Evolutionary conservation across 371 early-diverging fungal genomes (phyloP).

Genomic region (Zychaea mexicana): DNA sequence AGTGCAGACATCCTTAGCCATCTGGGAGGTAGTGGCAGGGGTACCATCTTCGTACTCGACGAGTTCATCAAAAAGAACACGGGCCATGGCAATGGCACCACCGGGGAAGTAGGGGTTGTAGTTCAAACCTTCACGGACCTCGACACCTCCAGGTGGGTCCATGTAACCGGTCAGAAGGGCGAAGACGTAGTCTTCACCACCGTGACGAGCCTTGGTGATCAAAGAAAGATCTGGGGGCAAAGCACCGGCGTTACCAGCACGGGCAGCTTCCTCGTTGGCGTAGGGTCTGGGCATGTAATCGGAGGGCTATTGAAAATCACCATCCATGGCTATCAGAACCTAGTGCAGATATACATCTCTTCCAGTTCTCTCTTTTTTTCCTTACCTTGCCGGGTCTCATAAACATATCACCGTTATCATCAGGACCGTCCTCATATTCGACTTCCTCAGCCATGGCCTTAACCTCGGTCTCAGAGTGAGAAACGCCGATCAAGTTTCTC

Average conservation of each 20-base stretch:
- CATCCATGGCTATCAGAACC: background rate
- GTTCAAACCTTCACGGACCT: constrained; percentile 93
- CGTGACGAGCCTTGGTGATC: constrained; percentile 95
- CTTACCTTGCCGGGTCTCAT: constrained; percentile 92
- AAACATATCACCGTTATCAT: constrained; percentile 94
- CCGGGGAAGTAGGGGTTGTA: constrained; percentile 99
- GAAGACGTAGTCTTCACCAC: constrained; percentile 96
- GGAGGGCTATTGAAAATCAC: constrained; percentile 69
- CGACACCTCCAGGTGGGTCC: constrained; percentile 96
- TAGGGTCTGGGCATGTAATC: constrained; percentile 95
- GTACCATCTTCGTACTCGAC: constrained; percentile 98
- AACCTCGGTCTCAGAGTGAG: constrained; percentile 91
- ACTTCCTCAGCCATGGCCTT: constrained; percentile 94
- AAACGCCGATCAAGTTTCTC: constrained; percentile 93
- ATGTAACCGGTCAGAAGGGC: constrained; percentile 93
- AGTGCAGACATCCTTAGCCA: constrained; percentile 95
- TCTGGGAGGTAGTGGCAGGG: constrained; percentile 96
- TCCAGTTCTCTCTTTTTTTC: background rate
- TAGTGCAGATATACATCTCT: background rate
- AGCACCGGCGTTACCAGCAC: constrained; percentile 96
- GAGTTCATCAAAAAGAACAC: constrained; percentile 89
- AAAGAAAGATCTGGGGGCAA: constrained; percentile 95
- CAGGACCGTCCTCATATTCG: constrained; percentile 93
- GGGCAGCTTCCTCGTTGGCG: constrained; percentile 96
- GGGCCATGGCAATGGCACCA: constrained; percentile 98